Evolutionary conservation across 768 basidiomycete species (phyloP), one percentile per base, ranked within the genome.

Genomic region (Leccinellum rugosiceps): DNA sequence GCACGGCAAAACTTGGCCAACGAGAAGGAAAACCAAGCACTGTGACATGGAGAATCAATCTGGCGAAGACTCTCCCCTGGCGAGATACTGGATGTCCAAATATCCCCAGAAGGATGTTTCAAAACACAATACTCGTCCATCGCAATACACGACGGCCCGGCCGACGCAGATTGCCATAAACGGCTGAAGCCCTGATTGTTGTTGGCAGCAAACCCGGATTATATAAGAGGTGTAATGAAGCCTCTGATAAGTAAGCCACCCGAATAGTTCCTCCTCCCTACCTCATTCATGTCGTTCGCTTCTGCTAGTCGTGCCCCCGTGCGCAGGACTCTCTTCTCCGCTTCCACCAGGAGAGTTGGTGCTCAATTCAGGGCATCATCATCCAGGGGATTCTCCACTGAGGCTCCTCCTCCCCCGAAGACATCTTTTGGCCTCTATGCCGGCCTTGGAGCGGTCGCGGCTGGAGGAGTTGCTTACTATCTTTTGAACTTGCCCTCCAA

Each of bases 381-480:
- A 14, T 82, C 80, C 73, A 81, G 88, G 65, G 77, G 75, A 43
- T 90, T 77, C 73, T 83, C 88, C 3, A 86, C 87, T 11, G 73
- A 77, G 19, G 64, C 77, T 1, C 76, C 81, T 50, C 73, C 77
- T 23, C 59, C 68, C 14, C 73, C 81, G 19, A 83, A 83, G 61
- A 43, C 80, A n/a, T 85, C 80, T 70, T 78, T 77, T 21, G 76
- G 72, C 21, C 77, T 92, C 51, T 86, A 80, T 68, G 69, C 82
- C 41, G 84, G 84, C 50, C 71, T 88, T 28, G 88, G 83, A 65
- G 81, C 82, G 57, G 83, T 80, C 44, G 81, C 76, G 19, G 78
- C 79, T 44, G 85, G 81, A 54, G 87, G 84, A 45, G 77, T 81
- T 11, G 87, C 83, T 50, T 90, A 83, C 75, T 88, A 85, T 68